phyloP scores from a whole-genome alignment of 1,284 basidiomycete species.

The Pyrrhoderma lamaoense region DNA sequence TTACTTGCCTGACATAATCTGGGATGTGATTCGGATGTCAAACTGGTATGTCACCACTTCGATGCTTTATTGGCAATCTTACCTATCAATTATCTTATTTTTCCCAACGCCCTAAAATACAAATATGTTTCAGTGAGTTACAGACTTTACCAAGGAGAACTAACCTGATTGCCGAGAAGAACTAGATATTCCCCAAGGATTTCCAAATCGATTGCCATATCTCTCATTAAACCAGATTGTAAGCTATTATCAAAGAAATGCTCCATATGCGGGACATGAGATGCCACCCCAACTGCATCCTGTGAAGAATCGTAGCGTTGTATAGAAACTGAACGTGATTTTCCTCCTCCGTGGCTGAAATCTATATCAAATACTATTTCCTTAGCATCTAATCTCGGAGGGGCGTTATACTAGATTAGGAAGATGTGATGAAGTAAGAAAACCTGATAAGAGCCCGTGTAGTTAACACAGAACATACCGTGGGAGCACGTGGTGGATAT shows the following conservation, averaged over 20 bases:
- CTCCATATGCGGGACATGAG: slow-evolving; percentile 58
- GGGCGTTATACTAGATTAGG: slow-evolving; percentile 40
- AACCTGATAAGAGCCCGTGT: neutral
- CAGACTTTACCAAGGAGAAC: slow-evolving; percentile 13
- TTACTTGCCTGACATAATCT: slow-evolving; percentile 47
- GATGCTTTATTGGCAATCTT: slow-evolving; percentile 18
- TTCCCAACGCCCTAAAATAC: slow-evolving; percentile 50
- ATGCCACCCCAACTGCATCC: slow-evolving; percentile 46
- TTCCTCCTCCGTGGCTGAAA: slow-evolving; percentile 28
- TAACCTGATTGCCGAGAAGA: slow-evolving; percentile 57
- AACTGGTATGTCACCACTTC: no score
- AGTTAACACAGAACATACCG: slow-evolving; percentile 31
- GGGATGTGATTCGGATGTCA: no score
- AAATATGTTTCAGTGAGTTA: neutral
- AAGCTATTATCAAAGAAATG: slow-evolving; percentile 63
- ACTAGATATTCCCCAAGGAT: slow-evolving; percentile 55
- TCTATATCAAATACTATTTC: slow-evolving; percentile 39
- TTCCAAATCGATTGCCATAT: slow-evolving; percentile 54
- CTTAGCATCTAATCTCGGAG: slow-evolving; percentile 33
- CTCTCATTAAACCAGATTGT: slow-evolving; percentile 58
- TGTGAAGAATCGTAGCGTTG: slow-evolving; percentile 40
- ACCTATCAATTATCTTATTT: slow-evolving; percentile 62
- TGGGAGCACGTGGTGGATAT: slow-evolving; percentile 36
- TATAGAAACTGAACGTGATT: slow-evolving; percentile 32
- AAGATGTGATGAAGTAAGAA: neutral